Evolutionary conservation across 164 flowering plant species (phyloP).

Genomic region (Nelumbo lutea): DNA sequence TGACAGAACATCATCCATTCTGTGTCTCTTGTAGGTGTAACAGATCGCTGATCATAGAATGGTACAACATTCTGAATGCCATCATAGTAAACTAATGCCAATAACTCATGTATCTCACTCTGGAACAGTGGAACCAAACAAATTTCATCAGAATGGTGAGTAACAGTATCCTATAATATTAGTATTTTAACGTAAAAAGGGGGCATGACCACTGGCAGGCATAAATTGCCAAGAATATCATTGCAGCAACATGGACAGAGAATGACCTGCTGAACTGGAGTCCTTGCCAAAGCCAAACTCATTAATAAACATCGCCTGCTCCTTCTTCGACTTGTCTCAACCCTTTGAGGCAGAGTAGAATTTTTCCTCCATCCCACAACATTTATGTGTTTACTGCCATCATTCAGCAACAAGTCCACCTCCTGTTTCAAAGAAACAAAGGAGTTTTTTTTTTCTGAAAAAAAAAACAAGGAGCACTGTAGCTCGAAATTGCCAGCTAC

Average conservation of each 20-base stretch:
- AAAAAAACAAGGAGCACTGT: conserved; percentile 1
- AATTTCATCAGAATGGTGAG: conserved; percentile 1
- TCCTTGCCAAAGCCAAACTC: conserved; percentile 88
- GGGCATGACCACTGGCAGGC: background rate
- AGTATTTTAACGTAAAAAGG: background rate
- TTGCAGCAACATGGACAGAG: background rate
- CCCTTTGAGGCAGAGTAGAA: conserved; percentile 65
- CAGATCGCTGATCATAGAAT: conserved; percentile 81
- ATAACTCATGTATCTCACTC: conserved; percentile 85
- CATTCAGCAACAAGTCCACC: conserved; percentile 95
- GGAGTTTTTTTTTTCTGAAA: conserved; percentile 1
- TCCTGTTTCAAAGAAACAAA: conserved; percentile 45
- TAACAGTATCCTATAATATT: background rate
- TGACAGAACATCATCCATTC: conserved; percentile 69
- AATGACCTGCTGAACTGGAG: conserved; percentile 70
- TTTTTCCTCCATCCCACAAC: conserved; percentile 87
- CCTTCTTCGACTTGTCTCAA: conserved; percentile 85
- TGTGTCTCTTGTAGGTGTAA: conserved; percentile 59
- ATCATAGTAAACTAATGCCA: conserved; percentile 97
- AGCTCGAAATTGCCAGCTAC: conserved; percentile 1
- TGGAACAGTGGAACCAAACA: conserved; percentile 44
- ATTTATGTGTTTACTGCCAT: conserved; percentile 97
- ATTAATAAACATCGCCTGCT: conserved; percentile 84
- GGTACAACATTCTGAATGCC: conserved; percentile 96
- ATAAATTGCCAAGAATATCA: too few relatives aligned